Conservation (phyloP, 2,329 filamentous ascomycete species). For the Arthrobotrys megalospora region DNA sequence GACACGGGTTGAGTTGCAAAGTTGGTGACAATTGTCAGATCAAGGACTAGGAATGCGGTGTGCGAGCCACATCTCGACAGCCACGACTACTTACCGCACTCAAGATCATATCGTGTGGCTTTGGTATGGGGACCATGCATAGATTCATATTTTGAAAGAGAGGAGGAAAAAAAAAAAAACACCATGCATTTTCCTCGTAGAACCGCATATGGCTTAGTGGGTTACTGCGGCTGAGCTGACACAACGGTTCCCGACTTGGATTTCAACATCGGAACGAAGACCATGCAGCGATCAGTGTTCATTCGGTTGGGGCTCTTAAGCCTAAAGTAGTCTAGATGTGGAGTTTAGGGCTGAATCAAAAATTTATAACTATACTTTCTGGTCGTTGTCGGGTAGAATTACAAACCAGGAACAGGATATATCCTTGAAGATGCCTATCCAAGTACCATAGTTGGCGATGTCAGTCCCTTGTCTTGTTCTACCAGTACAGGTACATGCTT, state of each 20-base stretch:
- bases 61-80: conserved; percentile 3
- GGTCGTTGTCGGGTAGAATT: too few relatives aligned
- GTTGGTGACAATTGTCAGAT: neutral
- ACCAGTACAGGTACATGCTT: too few relatives aligned
- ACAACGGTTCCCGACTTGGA: neutral
- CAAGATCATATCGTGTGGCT: neutral
- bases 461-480: too few relatives aligned
- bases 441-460: too few relatives aligned
- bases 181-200: neutral
- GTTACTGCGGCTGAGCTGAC: conserved; percentile 22
- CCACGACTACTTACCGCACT: neutral
- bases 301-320: neutral
- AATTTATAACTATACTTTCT: neutral
- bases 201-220: conserved; percentile 1
- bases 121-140: neutral
- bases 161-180: too few relatives aligned
- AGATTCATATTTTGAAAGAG: neutral
- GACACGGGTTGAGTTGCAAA: neutral
- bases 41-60: conserved; percentile 3
- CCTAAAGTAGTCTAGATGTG: conserved; percentile 2
- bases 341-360: conserved; percentile 16
- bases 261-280: neutral
- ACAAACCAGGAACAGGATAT: neutral
- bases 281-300: neutral
- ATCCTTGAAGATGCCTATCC: neutral